phyloP scores from a whole-genome alignment of 768 basidiomycete genomes.

The Amanita jacksonii region DNA sequence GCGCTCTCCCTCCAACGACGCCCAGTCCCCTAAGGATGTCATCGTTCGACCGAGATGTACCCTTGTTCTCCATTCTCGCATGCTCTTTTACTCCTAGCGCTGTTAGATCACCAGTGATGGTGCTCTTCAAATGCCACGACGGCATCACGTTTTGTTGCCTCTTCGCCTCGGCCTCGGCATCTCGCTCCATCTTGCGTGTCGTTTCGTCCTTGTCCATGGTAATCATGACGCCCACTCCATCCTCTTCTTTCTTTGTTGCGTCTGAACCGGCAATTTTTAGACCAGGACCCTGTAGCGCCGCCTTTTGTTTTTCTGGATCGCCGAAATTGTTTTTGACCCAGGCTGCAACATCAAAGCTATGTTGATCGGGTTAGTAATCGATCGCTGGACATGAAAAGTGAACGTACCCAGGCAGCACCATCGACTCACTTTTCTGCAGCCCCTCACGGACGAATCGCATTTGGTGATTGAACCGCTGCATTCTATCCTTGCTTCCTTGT shows the following conservation, averaged over 20 bases:
- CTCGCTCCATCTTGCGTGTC: constrained; percentile 60
- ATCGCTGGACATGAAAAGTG: not conserved
- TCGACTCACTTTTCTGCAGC: constrained; percentile 80
- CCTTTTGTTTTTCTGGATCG: constrained; percentile 53
- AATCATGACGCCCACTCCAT: constrained; percentile 80
- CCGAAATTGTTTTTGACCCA: constrained; percentile 73
- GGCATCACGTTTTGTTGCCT: constrained; percentile 87
- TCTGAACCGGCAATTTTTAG: constrained; percentile 70
- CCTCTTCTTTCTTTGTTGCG: constrained; percentile 50
- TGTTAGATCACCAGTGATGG: constrained; percentile 87
- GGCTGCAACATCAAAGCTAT: constrained; percentile 70
- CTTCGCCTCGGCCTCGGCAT: constrained; percentile 76
- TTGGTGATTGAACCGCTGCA: constrained; percentile 91
- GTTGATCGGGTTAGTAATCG: constrained; percentile 4
- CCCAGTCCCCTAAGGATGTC: constrained; percentile 66
- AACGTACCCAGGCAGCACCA: constrained; percentile 72
- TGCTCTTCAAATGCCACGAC: constrained; percentile 92
- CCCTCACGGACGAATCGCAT: constrained; percentile 84
- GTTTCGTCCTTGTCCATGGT: constrained; percentile 85
- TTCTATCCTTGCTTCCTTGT: constrained; percentile 81
- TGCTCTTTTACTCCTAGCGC: constrained; percentile 73
- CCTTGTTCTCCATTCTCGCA: constrained; percentile 36
- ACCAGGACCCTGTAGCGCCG: constrained; percentile 39
- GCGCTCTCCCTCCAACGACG: constrained; percentile 32
- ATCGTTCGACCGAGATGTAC: constrained; percentile 45